A percentile compares a stretch with the other conserved stretches of the same genome.
These are phyloP conservation scores for Sporisorium scitamineum DNA, from an alignment of 1,284 basidiomycete genomes.

Conservation along the genomic window DNA sequence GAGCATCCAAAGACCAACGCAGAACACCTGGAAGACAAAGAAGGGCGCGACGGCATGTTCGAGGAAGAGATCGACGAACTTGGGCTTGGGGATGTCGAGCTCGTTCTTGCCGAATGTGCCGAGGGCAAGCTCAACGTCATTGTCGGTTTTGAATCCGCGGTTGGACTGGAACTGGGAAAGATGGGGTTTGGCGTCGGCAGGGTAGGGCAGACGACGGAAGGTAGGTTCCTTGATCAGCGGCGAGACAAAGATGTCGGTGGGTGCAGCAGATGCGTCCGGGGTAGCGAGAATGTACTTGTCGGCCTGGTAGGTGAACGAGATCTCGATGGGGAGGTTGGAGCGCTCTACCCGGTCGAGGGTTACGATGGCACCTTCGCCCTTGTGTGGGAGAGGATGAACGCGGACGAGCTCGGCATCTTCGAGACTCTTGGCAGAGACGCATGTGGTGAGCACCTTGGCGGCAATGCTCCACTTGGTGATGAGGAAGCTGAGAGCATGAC, in stretches of 20 bases:
- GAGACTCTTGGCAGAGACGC: conserved; percentile 69
- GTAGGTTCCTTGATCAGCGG: conserved; percentile 72
- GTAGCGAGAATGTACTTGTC: conserved; percentile 88
- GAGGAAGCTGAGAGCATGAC: conserved; percentile 92
- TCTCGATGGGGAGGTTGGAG: conserved; percentile 72
- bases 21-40: conserved; percentile 69
- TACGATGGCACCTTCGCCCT: conserved; percentile 92
- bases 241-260: conserved; percentile 60
- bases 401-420: conserved; percentile 83
- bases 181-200: conserved; percentile 80
- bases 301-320: conserved; percentile 93
- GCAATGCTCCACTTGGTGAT: conserved; percentile 89
- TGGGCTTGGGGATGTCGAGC: conserved; percentile 67
- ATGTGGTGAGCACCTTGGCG: conserved; percentile 83
- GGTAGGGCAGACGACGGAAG: conserved; percentile 90
- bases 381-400: conserved; percentile 85
- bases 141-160: conserved; percentile 70
- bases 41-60: conserved; percentile 69
- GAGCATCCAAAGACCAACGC: conserved; percentile 68
- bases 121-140: conserved; percentile 61
- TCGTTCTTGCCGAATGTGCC: conserved; percentile 65
- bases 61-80: conserved; percentile 65
- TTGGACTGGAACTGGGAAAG: conserved; percentile 79
- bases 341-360: conserved; percentile 74
- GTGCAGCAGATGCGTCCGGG: conserved; percentile 61